Evolutionary conservation across 306 rosid genomes (phyloP), one percentile per base, ranked within the genome.

Genomic region (Dalbergia cultrata): DNA sequence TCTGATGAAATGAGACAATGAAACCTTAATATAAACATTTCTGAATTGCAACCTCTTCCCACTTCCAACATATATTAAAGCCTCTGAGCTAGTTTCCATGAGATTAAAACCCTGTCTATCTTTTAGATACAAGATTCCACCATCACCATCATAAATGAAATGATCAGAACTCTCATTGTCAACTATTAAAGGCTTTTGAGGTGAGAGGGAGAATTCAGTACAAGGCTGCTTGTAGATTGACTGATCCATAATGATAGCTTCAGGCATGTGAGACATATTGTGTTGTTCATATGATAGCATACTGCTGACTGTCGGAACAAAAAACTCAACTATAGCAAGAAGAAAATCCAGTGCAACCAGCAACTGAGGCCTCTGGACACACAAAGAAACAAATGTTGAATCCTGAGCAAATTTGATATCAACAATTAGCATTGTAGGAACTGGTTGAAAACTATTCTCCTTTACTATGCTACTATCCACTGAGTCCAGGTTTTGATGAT

Each of bases 261-360:
- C 89, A 62, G 79, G 80, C 75, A 85, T 74, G 78, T 82, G 86
- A 72, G 89, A 83, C 45, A 63, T 79, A 50, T 76, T 47, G 33
- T 82, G 79, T 82, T 89, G 97, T 66, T 89, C 96, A 80, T 78
- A 70, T 64, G 97, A 89, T 78, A 88, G 83, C 72, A 86, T 89
- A 70, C 85, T 83, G 53, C 93, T 86, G 76, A 91, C 84, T 19
- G 96, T 84, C 67, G 99, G 99, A 80, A 95, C 92, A 18, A 95
- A 95, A 80, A 95, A 95, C 92, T 93, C 98, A 80, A 80, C 93
- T 6, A 95, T 93, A 41, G 96, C 99, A 67, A 93, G 96, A 70
- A 95, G 92, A 87, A 95, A 95, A 86, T 95, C 99, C 68, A 95
- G 93, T 49, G 97, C 94, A 80, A 95, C 98, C 60, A 95, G 96